phyloP scores from a whole-genome alignment of 75 land plant genomes.

The Picea glauca region DNA sequence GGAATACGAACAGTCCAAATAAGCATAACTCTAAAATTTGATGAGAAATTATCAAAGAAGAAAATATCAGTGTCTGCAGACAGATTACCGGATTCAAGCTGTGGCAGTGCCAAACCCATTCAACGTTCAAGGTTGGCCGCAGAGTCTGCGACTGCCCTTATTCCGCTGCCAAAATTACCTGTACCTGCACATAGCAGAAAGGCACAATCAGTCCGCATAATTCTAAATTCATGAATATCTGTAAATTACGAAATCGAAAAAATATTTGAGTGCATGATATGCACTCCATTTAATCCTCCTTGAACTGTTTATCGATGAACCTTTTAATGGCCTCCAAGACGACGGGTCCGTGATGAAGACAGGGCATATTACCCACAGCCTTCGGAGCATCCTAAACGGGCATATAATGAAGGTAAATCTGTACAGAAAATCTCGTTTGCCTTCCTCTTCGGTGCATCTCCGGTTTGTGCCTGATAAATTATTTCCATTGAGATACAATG shows the following conservation, averaged over 20 bases:
- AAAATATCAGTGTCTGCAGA: no score
- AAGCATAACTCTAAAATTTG: no score
- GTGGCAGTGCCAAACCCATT: constrained; percentile 96
- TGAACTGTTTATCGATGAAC: constrained; percentile 7
- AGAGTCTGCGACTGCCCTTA: constrained; percentile 35
- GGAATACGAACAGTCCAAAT: no score
- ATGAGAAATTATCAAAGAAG: no score
- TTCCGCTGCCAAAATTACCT: constrained; percentile 44
- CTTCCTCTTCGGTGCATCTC: no score
- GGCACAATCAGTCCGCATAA: not conserved
- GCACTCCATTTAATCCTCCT: not conserved
- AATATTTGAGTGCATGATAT: no score
- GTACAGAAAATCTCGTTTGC: not conserved
- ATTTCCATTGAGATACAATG: not conserved
- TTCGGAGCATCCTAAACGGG: constrained; percentile 7
- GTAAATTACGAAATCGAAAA: not conserved
- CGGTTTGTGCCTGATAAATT: not conserved
- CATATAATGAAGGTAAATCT: constrained; percentile 3
- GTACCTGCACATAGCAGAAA: constrained; percentile 46
- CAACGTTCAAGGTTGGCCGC: constrained; percentile 66
- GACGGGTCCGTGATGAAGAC: constrained; percentile 31
- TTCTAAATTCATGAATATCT: not conserved
- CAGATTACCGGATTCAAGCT: constrained; percentile 54
- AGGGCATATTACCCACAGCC: constrained; percentile 24
- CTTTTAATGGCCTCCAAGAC: constrained; percentile 34